Evolutionary conservation across 192 early-diverging fungal species (phyloP).

Genomic region (Coemansia sp.): DNA sequence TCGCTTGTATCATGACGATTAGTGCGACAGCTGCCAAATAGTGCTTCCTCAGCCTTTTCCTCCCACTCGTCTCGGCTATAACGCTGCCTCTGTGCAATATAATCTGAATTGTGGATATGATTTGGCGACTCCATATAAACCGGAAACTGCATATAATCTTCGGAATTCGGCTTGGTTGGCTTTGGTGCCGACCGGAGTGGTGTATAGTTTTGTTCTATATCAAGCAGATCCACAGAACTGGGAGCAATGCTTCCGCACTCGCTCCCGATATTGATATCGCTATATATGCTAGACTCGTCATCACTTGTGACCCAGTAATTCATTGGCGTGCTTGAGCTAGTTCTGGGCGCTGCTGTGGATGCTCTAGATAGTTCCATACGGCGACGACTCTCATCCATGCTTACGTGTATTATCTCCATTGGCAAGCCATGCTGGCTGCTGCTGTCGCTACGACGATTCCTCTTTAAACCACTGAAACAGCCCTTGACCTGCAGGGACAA

Average conservation of each 20-base stretch:
- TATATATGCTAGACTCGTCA: slow-evolving; percentile 13
- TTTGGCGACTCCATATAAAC: not conserved
- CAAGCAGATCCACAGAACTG: slow-evolving; percentile 12
- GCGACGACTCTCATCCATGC: slow-evolving; percentile 26
- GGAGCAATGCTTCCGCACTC: slow-evolving; percentile 1
- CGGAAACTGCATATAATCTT: not conserved
- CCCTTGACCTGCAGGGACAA: slow-evolving; percentile 39
- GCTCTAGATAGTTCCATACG: not conserved
- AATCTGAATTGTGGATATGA: not conserved
- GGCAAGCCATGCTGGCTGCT: slow-evolving; percentile 3
- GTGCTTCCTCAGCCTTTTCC: slow-evolving; percentile 16
- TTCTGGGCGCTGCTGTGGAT: not conserved
- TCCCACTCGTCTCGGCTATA: slow-evolving; percentile 44
- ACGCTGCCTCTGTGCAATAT: not conserved
- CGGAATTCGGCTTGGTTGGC: not conserved
- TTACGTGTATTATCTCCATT: slow-evolving; percentile 25
- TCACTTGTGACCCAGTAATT: slow-evolving; percentile 39
- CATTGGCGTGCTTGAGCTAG: slow-evolving; percentile 20
- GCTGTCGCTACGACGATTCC: slow-evolving; percentile 24
- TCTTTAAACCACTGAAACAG: slow-evolving; percentile 22
- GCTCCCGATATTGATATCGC: not conserved
- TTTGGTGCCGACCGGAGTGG: slow-evolving; percentile 20
- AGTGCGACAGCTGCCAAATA: slow-evolving; percentile 39
- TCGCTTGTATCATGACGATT: not conserved
- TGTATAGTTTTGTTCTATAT: slow-evolving; percentile 1